Evolutionary conservation across 768 basidiomycete species (phyloP), one percentile per base, ranked within the genome.

Genomic region (Amanita muscaria): DNA sequence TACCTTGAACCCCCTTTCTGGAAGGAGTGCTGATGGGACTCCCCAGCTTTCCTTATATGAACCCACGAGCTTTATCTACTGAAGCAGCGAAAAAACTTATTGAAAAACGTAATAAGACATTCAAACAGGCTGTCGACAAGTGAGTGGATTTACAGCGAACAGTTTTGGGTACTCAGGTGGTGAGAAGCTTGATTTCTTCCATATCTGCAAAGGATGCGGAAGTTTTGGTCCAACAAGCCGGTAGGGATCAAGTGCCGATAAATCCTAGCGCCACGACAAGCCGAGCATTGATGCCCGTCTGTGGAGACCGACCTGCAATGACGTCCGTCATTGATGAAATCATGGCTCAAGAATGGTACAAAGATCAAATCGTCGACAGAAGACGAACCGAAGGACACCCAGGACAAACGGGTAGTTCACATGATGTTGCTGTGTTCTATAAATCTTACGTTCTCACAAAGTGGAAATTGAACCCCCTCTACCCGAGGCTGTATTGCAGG

Each of bases 71-170:
- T 4, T 56, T 82, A 49, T 73, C 76, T 0, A 75, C 80, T 6
- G 63, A 68, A 7, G 76, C 74, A 15, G 68, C 77, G 15, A 83
- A 83, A 53, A 83, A 79, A 47, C 68, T 91, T 3, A 72, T 91
- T 29, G 78, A 83, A 51, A 74, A 72, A 49, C 67, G 88, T 40
- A 88, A 90, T 49, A 63, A 72, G 29, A 65, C 70, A 34, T 92
- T 88, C 55, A 57, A 58, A 8, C 57, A 70, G 32, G 84, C 88
- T 23, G 72, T 88, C 10, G 67, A 83, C 42, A 85, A 89, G 83
- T 86, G 60, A 27, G 66, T 48, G 11, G 15, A 14, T 21, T 33
- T 6, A 21, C n/a, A 12, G n/a, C 30, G 2, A 25, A 37, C 40
- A 22, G 31, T 30, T n/a, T n/a, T n/a, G n/a, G n/a, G n/a, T n/a